Conservation (phyloP, 2,329 filamentous ascomycete species). For the Ascochyta lentis region DNA sequence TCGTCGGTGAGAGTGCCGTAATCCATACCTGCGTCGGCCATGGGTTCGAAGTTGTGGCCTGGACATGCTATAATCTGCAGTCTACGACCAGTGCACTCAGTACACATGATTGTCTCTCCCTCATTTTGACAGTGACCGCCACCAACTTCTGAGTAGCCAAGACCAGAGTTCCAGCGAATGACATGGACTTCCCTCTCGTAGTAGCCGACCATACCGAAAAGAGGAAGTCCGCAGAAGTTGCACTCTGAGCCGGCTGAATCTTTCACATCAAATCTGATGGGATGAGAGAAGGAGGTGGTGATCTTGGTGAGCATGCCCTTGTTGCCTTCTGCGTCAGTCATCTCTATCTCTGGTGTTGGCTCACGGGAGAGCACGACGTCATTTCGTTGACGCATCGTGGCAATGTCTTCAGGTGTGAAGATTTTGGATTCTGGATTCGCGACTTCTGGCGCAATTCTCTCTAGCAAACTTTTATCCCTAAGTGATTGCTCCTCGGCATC, state of each 20-base stretch:
- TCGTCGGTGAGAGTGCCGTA: constrained; percentile 18
- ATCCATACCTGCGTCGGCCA: not conserved
- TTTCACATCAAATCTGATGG: constrained; percentile 43
- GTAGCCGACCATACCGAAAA: constrained; percentile 51
- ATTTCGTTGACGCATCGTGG: constrained; percentile 18
- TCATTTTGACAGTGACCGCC: constrained; percentile 46
- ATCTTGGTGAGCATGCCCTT: constrained; percentile 39
- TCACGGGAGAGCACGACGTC: constrained; percentile 16
- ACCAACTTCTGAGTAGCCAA: constrained; percentile 48
- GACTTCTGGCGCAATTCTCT: constrained; percentile 14
- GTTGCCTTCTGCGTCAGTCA: constrained; percentile 38
- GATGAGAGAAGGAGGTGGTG: constrained; percentile 51
- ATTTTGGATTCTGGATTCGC: not conserved
- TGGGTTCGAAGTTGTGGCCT: constrained; percentile 20
- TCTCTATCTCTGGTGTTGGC: constrained; percentile 31
- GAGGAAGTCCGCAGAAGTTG: constrained; percentile 52
- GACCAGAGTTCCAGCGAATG: constrained; percentile 42
- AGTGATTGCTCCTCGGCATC: constrained; percentile 2
- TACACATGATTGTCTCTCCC: constrained; percentile 35
- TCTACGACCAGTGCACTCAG: constrained; percentile 25
- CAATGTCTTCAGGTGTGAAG: constrained; percentile 27
- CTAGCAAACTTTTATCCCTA: constrained; percentile 7
- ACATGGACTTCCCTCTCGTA: constrained; percentile 45
- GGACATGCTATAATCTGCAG: constrained; percentile 34
- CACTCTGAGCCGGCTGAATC: constrained; percentile 33